Percentiles rank a stretch among this genome's conserved stretches.
phyloP scores from a whole-genome alignment of 352 stramenopile genomes.

The Phytophthora litchii region DNA sequence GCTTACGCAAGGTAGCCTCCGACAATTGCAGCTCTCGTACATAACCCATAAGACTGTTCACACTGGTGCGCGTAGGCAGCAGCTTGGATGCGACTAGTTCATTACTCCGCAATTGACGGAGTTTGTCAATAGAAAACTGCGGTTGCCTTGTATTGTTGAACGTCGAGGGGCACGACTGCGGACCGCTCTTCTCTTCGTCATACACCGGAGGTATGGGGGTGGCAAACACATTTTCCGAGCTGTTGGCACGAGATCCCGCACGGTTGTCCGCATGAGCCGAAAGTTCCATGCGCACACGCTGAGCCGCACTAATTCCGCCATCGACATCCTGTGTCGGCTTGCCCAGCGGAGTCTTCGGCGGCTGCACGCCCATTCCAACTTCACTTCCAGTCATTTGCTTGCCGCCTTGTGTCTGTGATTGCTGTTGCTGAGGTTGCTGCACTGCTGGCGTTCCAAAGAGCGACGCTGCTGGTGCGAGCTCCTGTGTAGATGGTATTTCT shows the following conservation, averaged over 20 bases:
- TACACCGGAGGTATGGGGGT: constrained; percentile 25
- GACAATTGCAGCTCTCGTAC: constrained; percentile 77
- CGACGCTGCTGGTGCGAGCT: constrained; percentile 11
- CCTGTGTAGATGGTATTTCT: constrained; percentile 9
- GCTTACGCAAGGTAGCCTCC: constrained; percentile 60
- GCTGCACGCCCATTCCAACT: constrained; percentile 27
- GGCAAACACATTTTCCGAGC: constrained; percentile 39
- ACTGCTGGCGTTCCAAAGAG: constrained; percentile 12
- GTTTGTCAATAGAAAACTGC: constrained; percentile 36
- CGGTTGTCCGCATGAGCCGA: constrained; percentile 41
- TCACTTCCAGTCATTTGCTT: constrained; percentile 8
- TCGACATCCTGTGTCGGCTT: constrained; percentile 35
- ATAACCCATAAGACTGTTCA: constrained; percentile 80
- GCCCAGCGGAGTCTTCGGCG: constrained; percentile 63
- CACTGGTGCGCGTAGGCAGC: constrained; percentile 54
- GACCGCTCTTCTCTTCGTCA: constrained; percentile 44
- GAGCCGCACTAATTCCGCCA: constrained; percentile 54
- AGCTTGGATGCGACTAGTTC: constrained; percentile 62
- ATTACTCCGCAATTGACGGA: constrained; percentile 35
- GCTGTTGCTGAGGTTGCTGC: not conserved
- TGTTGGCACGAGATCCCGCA: constrained; percentile 36
- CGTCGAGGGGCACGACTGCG: constrained; percentile 47
- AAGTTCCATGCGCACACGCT: constrained; percentile 63
- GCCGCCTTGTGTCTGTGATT: not conserved
- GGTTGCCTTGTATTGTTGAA: constrained; percentile 42